Conservation (phyloP, 1,284 basidiomycete species). For the Trametes pubescens region DNA sequence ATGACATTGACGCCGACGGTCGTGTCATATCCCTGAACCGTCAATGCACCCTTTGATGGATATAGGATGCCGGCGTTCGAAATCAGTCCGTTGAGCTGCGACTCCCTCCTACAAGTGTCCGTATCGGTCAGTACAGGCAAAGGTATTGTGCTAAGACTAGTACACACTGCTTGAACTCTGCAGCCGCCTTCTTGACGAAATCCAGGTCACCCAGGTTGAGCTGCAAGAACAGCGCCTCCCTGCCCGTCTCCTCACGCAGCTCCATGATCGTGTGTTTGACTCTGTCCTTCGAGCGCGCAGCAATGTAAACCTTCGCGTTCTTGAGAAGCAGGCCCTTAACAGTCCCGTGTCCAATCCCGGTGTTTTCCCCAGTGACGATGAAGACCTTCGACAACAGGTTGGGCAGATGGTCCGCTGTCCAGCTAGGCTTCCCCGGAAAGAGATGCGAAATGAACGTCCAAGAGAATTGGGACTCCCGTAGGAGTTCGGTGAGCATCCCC, state of each 20-base stretch:
- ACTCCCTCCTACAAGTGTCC: constrained; percentile 42
- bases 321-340: constrained; percentile 25
- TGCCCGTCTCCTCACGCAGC: constrained; percentile 47
- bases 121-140: too few relatives aligned
- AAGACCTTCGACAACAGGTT: constrained; percentile 28
- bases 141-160: too few relatives aligned
- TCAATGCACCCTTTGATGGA: constrained; percentile 51
- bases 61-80: constrained; percentile 62
- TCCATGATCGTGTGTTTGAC: constrained; percentile 52
- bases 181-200: constrained; percentile 48
- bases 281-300: constrained; percentile 51
- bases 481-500: too few relatives aligned
- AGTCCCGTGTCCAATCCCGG: constrained; percentile 34
- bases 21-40: constrained; percentile 64
- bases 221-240: constrained; percentile 52
- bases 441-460: not conserved
- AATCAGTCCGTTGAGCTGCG: constrained; percentile 45
- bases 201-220: constrained; percentile 58
- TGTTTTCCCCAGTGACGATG: constrained; percentile 31
- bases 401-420: constrained; percentile 31
- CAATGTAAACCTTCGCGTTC: constrained; percentile 64
- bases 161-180: constrained; percentile 47
- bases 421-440: constrained; percentile 18
- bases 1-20: constrained; percentile 70
- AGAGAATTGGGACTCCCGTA: not conserved